A percentile compares a stretch with the other conserved stretches of the same genome.
Conservation (phyloP, 2,329 filamentous ascomycete species). For the Tolypocladium amazonense region DNA sequence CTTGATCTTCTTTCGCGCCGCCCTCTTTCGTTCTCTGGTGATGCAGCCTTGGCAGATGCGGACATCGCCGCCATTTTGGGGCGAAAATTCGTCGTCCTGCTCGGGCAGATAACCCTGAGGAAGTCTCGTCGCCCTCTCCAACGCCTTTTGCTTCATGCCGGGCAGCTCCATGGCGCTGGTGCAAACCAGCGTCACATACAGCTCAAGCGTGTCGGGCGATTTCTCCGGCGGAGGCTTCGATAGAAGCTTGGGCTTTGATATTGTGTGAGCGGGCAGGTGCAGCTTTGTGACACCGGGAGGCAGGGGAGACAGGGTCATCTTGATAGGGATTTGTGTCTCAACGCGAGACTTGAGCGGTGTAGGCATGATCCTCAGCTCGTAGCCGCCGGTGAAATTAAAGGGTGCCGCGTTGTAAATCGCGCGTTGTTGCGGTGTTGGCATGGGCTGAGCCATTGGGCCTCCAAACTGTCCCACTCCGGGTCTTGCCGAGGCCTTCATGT, state of each 20-base stretch:
- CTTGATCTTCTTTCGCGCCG: constrained; percentile 85
- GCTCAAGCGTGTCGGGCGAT: constrained; percentile 64
- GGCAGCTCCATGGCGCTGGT: constrained; percentile 80
- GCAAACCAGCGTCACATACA: constrained; percentile 76
- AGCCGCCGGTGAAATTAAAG: constrained; percentile 22
- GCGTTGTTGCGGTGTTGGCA: constrained; percentile 19
- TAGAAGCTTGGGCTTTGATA: constrained; percentile 87
- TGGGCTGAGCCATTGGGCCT: constrained; percentile 13
- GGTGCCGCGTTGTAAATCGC: constrained; percentile 12
- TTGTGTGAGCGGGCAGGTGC: constrained; percentile 79
- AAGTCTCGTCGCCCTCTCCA: constrained; percentile 40
- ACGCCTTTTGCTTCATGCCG: constrained; percentile 54
- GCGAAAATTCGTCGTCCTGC: constrained; percentile 51
- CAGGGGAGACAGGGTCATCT: constrained; percentile 65
- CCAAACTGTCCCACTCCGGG: constrained; percentile 15
- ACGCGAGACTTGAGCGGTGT: constrained; percentile 79
- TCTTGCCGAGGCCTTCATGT: constrained; percentile 11
- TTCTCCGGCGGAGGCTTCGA: constrained; percentile 59
- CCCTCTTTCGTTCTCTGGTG: constrained; percentile 79
- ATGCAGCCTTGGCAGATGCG: constrained; percentile 90
- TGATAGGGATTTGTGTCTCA: constrained; percentile 90
- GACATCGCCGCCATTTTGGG: constrained; percentile 85
- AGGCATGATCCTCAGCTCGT: constrained; percentile 49
- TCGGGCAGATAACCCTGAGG: constrained; percentile 24
- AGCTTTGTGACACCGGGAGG: constrained; percentile 68